Conservation (phyloP, 2,329 filamentous ascomycete genomes). For the Bipolaris oryzae region DNA sequence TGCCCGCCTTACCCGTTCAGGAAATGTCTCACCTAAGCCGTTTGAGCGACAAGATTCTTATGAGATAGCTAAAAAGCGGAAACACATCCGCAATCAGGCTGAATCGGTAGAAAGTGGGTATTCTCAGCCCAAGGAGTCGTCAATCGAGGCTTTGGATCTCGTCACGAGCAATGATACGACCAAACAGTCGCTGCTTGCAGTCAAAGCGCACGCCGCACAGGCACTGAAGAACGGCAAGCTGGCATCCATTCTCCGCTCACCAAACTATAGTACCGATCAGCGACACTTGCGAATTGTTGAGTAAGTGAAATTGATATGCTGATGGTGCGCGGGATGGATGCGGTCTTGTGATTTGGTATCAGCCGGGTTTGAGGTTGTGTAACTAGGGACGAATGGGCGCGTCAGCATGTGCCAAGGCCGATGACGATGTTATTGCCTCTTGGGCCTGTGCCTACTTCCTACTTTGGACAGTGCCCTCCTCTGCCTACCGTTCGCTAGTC, state of each 20-base stretch:
- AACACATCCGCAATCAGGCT: conserved; percentile 31
- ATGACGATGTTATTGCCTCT: background rate
- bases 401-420: background rate
- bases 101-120: background rate
- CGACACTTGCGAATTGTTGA: conserved; percentile 29
- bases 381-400: background rate
- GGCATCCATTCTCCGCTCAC: conserved; percentile 12
- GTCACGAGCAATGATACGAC: conserved; percentile 4
- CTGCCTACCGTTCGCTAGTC: background rate
- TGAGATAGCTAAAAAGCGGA: conserved; percentile 34
- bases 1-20: conserved; percentile 29
- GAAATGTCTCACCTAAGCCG: conserved; percentile 26
- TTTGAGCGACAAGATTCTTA: conserved; percentile 32
- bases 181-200: conserved; percentile 1
- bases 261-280: background rate
- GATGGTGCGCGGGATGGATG: background rate
- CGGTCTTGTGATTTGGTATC: background rate
- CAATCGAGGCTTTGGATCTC: background rate
- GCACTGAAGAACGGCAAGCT: conserved; percentile 16
- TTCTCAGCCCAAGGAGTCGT: background rate
- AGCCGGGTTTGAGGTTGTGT: background rate
- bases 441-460: background rate
- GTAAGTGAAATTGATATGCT: conserved; percentile 4
- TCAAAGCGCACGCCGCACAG: conserved; percentile 19
- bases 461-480: background rate